Evolutionary conservation across 495 filamentous ascomycete species (phyloP), one percentile per base, ranked within the genome.

Genomic region (Penicillium bovifimosum): DNA sequence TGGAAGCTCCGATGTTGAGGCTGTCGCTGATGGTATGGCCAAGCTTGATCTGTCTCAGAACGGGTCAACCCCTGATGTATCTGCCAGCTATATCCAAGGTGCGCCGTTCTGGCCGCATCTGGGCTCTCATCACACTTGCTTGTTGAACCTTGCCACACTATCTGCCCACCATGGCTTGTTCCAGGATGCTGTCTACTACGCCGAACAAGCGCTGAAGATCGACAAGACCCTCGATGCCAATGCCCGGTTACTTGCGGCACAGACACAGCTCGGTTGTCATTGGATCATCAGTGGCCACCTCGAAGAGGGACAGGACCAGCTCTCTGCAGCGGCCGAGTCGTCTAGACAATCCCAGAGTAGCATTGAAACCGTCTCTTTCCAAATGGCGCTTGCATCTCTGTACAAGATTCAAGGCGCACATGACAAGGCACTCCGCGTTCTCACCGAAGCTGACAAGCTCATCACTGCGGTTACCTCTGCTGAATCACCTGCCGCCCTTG

Each of bases 171-270:
- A 91, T 59, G 92, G 95, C 40, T 78, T 96, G 65, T 87, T 90
- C 57, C 84, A 86, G 44, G 95, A 97, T 64, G 87, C 91, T 6
- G 73, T 92, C n/a, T 93, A 90, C 67, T 95, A 95, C 59, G 80
- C 85, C 6, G 86, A 96, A 55, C 85, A 95, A 61, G 89, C 89
- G 1, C 72, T 87, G 44, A 89, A 87, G 63, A 81, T 96, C 53
- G 90, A 87, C 42, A 76, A 80, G 38, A 81, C 84, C 10, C 79
- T 85, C 8, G 72, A 79, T 32, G 84, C 89, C 3, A 76, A 80
- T 55, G 71, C 79, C 14, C 80, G 85, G 34, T 58, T 77, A 18
- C 61, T 74, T 24, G 68, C 71, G 24, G 74, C 71, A n/a, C 74
- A 74, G 51, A 77, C 82, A 3, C 76, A 83, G 62, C 72, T 87